Percentiles rank a stretch among this genome's conserved stretches.
These are phyloP conservation scores for Blastocystis sp. DNA, from an alignment of 352 stramenopile genomes.

Conservation along the genomic window DNA sequence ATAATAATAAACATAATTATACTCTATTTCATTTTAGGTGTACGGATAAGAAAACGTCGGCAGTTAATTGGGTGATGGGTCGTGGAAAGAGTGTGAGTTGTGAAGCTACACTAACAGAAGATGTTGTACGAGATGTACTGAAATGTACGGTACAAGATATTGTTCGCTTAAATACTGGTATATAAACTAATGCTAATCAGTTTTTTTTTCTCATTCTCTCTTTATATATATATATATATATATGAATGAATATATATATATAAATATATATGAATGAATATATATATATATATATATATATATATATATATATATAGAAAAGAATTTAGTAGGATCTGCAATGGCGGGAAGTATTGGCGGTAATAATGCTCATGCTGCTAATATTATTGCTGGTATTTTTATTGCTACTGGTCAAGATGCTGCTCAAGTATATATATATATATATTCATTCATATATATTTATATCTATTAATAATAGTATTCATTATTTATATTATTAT, in stretches of 20 bases:
- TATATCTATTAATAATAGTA: too few species aligned
- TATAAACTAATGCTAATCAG: too few species aligned
- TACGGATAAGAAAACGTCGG: conserved; percentile 71
- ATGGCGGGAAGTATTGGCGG: conserved; percentile 63
- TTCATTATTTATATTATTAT: too few species aligned
- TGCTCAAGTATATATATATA: too few species aligned
- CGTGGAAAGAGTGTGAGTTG: conserved; percentile 65
- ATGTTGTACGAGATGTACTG: conserved; percentile 55
- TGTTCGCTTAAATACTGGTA: conserved; percentile 59
- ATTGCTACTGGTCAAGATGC: conserved; percentile 69
- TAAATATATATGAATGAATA: too few species aligned
- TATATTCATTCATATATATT: too few species aligned
- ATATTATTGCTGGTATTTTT: conserved; percentile 71
- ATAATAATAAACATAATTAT: too few species aligned
- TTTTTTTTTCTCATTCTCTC: too few species aligned
- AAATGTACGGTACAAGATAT: conserved; percentile 63
- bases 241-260: too few species aligned
- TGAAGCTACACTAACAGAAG: conserved; percentile 56
- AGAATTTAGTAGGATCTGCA: conserved; percentile 67
- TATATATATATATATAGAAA: too few species aligned
- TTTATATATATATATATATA: too few species aligned
- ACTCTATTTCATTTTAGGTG: conserved; percentile 48
- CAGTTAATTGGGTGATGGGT: conserved; percentile 69
- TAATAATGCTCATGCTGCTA: conserved; percentile 69
- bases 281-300: too few species aligned